Base-by-base conservation (phyloP, 768 basidiomycete genomes). In the Suillus fuscotomentosus region DNA sequence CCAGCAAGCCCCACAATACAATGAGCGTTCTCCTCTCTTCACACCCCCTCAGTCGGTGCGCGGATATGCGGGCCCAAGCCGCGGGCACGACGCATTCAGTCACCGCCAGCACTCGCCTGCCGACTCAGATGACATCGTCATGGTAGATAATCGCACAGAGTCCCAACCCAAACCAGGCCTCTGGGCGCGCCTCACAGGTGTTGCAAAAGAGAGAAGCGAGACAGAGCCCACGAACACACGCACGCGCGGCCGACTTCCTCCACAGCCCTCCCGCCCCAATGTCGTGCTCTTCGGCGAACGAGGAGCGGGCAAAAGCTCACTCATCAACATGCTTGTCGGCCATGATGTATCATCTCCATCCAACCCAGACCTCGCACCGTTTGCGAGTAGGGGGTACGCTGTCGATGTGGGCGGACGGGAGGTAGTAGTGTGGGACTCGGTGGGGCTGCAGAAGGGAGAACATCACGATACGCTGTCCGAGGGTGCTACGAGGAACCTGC, bases 201-300 rank as follows among this genome's bases (percentile, higher is more conserved):
- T 3, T 24, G 17, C 11, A 11, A 59, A 39, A 20, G 57, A 59
- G 17, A 59, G 39, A 24, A 39, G 15, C 24, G 56, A 59, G 10
- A 15, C 56, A 41, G 57, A 59, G 15, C 9, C 38, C 17, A 17
- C 3, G 17, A 41, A 24, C 22, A 15, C 38, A 41, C 38, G 24
- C 24, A 41, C 39, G 39, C 57, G 57, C 24, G 57, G 57, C 24
- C 41, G 41, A 17, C 57, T 42, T 17, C 57, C 41, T 5, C 57
- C 57, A 42, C 57, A 59, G 20, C 57, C 57, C 24, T 41, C 27
- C 57, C 57, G 24, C 20, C 57, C 57, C 5, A 83, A 82, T 47
- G 53, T 82, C 38, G 64, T 83, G 20, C 31, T 82, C 39, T 83
- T 82, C 61, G 81, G 82, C 20, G 80, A 82, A 60, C 73, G 74